Evolutionary conservation across 2,329 filamentous ascomycete species (phyloP), one percentile per base, ranked within the genome.

Genomic region (Plectosphaerella plurivora): DNA sequence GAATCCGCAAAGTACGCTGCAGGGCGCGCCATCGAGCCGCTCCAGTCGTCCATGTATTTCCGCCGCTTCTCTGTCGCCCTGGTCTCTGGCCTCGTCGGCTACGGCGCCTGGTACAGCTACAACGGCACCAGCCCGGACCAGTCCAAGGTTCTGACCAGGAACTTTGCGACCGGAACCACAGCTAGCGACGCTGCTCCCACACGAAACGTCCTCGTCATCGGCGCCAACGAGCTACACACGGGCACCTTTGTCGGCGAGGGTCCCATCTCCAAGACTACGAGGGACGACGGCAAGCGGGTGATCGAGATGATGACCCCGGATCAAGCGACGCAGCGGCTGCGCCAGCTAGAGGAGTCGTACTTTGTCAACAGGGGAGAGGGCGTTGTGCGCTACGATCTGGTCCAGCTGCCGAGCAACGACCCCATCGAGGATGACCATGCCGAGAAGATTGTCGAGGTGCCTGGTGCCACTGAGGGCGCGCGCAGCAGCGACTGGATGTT

Each of bases 351-450:
- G 72, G 86, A 96, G 73, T 97, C 92, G 28, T 97, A 92, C 70
- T 76, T 91, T 10, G 90, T 99, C 41, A 91, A 91, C 54, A 79
- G 94, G 50, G 95, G 94, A 14, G 83, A 90, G 67, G 94, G 94
- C 37, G 93, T 99, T 39, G 86, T 96, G 57, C 85, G 94, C 59
- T 99, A 99, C 66, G 94, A 99, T 70, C 77, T 97, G 9, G 91
- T 94, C 22, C 94, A 99, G 70, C 81, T 97, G 55, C 89, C 93
- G 10, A 96, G 91, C 75, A 99, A 99, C 68, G 90, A 96, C 62
- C 94, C 94, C 0, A 99, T 99, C 54, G 94, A 99, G 73, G 94
- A 99, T 65, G 95, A 99, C 65, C 94, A 99, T 66, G 89, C 92
- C 50, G 94, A 99, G 74, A 96, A 96, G 79, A 97, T 97, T 63